Conservation (phyloP, 2,329 filamentous ascomycete genomes). For the Botryotinia calthae region DNA sequence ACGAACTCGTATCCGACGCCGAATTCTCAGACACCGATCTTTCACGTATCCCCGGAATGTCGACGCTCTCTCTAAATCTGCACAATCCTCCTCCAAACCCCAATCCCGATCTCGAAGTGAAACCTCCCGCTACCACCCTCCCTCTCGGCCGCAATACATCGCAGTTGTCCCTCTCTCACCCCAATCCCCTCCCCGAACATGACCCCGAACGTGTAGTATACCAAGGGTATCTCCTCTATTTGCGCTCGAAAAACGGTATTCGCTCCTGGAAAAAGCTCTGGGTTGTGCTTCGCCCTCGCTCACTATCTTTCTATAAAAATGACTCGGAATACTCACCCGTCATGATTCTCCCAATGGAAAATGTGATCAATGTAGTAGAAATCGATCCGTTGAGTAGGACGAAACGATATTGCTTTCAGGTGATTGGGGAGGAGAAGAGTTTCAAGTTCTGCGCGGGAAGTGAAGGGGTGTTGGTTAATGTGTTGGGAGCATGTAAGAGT, state of each 20-base stretch:
- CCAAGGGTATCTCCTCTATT: constrained; percentile 84
- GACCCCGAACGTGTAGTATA: constrained; percentile 89
- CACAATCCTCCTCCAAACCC: constrained; percentile 30
- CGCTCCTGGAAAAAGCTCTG: constrained; percentile 94
- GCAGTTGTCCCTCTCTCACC: constrained; percentile 57
- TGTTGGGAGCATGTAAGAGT: constrained; percentile 89
- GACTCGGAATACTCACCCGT: constrained; percentile 85
- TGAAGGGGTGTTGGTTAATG: constrained; percentile 79
- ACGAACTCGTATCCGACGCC: constrained; percentile 74
- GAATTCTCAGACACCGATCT: constrained; percentile 75
- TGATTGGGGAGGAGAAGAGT: constrained; percentile 89
- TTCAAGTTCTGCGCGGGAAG: constrained; percentile 73
- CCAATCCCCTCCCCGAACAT: constrained; percentile 42
- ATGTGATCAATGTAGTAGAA: constrained; percentile 86
- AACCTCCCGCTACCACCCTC: constrained; percentile 35
- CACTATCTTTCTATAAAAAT: constrained; percentile 88
- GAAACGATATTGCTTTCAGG: constrained; percentile 83
- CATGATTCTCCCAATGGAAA: constrained; percentile 74
- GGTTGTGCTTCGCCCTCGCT: constrained; percentile 83
- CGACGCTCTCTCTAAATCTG: constrained; percentile 31
- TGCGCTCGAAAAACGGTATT: constrained; percentile 79
- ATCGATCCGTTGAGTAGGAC: constrained; percentile 83
- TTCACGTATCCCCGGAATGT: constrained; percentile 41
- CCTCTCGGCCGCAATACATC: constrained; percentile 55
- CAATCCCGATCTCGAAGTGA: constrained; percentile 32